These are phyloP conservation scores for Suillus variegatus DNA, from an alignment of 768 basidiomycete genomes.

Conservation along the genomic window DNA sequence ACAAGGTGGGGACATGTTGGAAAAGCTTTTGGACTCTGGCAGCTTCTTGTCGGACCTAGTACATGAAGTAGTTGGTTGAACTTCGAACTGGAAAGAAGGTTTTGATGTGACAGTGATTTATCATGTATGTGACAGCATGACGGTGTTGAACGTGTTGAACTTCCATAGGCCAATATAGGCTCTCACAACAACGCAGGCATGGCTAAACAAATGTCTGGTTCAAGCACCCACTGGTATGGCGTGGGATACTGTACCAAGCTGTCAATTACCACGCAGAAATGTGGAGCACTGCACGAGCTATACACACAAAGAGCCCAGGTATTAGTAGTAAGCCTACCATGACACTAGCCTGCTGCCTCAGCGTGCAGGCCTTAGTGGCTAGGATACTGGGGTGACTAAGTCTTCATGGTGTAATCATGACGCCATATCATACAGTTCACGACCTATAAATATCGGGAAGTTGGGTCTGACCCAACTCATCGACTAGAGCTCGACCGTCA, in stretches of 20 bases:
- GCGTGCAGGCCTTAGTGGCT: too few relatives aligned
- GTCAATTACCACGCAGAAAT: background rate
- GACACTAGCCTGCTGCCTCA: too few relatives aligned
- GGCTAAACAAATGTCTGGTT: background rate
- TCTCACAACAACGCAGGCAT: background rate
- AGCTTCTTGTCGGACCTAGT: background rate
- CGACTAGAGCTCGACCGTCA: background rate
- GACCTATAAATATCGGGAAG: background rate
- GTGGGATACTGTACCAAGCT: background rate
- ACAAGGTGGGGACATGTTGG: background rate
- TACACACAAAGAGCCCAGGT: background rate
- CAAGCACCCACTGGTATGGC: background rate
- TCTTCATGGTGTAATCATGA: background rate
- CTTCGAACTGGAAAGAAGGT: too few relatives aligned
- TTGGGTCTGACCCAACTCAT: background rate
- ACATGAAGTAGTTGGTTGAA: too few relatives aligned
- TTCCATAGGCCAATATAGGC: background rate
- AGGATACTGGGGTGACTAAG: too few relatives aligned
- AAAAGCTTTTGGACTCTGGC: background rate
- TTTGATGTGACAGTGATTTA: too few relatives aligned
- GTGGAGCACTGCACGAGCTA: background rate
- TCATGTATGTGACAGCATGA: too few relatives aligned
- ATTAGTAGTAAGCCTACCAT: background rate
- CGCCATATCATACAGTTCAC: background rate
- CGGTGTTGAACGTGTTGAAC: too few relatives aligned